Evolutionary conservation across 1,284 basidiomycete genomes (phyloP).

Genomic region (Uromyces viciae-fabae): DNA sequence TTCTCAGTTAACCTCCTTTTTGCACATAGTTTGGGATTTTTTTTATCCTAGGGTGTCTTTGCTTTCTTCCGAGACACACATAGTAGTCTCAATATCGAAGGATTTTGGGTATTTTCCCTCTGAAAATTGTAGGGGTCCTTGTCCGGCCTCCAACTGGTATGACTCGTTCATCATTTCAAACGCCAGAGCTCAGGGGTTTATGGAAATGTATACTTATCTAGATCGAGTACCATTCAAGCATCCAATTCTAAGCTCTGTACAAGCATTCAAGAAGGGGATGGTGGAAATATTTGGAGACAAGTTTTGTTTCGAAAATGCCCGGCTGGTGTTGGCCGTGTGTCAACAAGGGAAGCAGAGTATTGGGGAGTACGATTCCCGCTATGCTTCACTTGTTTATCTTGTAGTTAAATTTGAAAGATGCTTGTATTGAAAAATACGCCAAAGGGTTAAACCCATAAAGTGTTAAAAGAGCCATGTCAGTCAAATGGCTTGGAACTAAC

Average conservation of each 20-base stretch:
- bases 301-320: background rate
- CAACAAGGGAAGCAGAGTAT: background rate
- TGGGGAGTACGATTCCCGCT: background rate
- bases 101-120: background rate
- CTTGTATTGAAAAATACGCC: background rate
- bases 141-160: background rate
- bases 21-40: background rate
- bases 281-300: background rate
- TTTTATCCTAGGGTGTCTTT: background rate
- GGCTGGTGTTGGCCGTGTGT: background rate
- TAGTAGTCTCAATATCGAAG: background rate
- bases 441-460: background rate
- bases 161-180: background rate
- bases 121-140: background rate
- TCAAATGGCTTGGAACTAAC: background rate
- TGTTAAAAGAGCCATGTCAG: background rate
- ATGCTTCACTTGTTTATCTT: conserved; percentile 5
- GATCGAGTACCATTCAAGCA: background rate
- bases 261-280: background rate
- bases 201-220: background rate
- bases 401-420: background rate
- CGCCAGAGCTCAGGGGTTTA: background rate
- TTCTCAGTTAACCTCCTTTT: background rate
- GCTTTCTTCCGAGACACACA: background rate
- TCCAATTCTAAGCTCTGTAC: background rate